Evolutionary conservation across 2,329 filamentous ascomycete genomes (phyloP).

Genomic region (Penicillium frequentans): DNA sequence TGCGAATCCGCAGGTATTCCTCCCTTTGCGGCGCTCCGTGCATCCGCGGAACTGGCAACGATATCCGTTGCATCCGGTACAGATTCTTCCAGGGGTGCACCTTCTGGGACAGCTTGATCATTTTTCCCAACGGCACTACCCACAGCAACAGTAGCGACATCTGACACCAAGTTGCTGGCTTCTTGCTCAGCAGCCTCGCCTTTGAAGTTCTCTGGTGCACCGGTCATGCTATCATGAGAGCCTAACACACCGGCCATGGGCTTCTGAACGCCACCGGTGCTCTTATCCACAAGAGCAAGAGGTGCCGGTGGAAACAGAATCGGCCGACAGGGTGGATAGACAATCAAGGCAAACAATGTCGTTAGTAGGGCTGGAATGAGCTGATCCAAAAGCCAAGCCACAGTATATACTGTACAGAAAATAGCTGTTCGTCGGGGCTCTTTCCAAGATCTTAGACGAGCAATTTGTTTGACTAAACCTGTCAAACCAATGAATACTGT

Average conservation of each 20-base stretch:
- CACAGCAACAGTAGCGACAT: constrained; percentile 69
- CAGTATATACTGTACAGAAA: constrained; percentile 63
- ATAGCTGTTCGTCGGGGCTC: constrained; percentile 67
- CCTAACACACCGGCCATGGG: constrained; percentile 74
- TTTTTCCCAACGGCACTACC: constrained; percentile 76
- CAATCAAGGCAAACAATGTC: constrained; percentile 65
- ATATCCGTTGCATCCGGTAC: constrained; percentile 63
- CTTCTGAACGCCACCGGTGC: constrained; percentile 73
- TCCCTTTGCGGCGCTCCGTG: constrained; percentile 55
- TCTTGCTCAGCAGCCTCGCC: constrained; percentile 83
- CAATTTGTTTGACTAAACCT: constrained; percentile 70
- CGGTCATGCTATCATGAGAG: constrained; percentile 74
- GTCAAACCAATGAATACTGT: constrained; percentile 70
- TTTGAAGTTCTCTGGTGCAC: constrained; percentile 78
- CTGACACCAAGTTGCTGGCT: constrained; percentile 75
- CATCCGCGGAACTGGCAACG: constrained; percentile 55
- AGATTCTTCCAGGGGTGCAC: constrained; percentile 50
- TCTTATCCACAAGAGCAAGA: constrained; percentile 67
- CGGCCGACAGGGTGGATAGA: constrained; percentile 61
- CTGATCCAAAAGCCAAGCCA: constrained; percentile 73
- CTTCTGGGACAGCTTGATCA: constrained; percentile 63
- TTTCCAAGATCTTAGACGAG: constrained; percentile 74
- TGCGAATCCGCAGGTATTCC: constrained; percentile 52
- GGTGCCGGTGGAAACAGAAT: constrained; percentile 76
- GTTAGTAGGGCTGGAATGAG: constrained; percentile 61